phyloP scores from a whole-genome alignment of 2,329 filamentous ascomycete genomes.

The Gnomoniopsis sp. region DNA sequence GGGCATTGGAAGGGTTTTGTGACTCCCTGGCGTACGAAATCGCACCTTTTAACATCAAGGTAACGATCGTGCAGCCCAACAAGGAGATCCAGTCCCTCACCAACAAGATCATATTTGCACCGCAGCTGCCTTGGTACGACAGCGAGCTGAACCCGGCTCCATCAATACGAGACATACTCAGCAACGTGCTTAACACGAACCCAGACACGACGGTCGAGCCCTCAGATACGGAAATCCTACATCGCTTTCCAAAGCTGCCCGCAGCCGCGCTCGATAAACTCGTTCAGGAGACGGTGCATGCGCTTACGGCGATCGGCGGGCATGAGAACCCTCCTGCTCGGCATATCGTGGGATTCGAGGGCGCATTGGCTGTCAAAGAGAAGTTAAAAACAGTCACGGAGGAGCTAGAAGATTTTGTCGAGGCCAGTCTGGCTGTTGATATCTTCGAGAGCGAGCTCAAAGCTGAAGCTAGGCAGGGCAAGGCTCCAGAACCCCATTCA shows the following conservation, averaged over 20 bases:
- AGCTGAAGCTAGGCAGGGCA: slow-evolving; percentile 45
- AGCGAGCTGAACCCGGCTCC: slow-evolving; percentile 71
- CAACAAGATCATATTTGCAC: slow-evolving; percentile 81
- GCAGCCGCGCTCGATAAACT: slow-evolving; percentile 66
- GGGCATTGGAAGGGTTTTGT: slow-evolving; percentile 94
- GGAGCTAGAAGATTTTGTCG: slow-evolving; percentile 93
- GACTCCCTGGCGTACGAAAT: slow-evolving; percentile 95
- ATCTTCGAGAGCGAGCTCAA: slow-evolving; percentile 60
- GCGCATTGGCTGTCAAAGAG: slow-evolving; percentile 83
- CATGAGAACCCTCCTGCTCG: slow-evolving; percentile 93
- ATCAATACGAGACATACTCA: slow-evolving; percentile 77
- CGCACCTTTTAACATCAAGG: slow-evolving; percentile 92
- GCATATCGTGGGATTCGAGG: slow-evolving; percentile 91
- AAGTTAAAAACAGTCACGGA: slow-evolving; percentile 96
- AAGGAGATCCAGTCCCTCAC: slow-evolving; percentile 87
- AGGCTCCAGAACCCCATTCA: slow-evolving; percentile 20
- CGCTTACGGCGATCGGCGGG: slow-evolving; percentile 85
- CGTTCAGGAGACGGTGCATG: slow-evolving; percentile 86
- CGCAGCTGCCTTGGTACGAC: slow-evolving; percentile 65
- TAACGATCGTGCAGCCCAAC: slow-evolving; percentile 93
- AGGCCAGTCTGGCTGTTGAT: slow-evolving; percentile 82
- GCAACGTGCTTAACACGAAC: slow-evolving; percentile 72
- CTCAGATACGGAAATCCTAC: slow-evolving; percentile 45
- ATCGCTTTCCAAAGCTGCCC: slow-evolving; percentile 72
- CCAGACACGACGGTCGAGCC: slow-evolving; percentile 54